These are phyloP conservation scores for Yamadazyma spencermartinsiae DNA, from an alignment of 1,139 yeast genomes.

Conservation along the genomic window DNA sequence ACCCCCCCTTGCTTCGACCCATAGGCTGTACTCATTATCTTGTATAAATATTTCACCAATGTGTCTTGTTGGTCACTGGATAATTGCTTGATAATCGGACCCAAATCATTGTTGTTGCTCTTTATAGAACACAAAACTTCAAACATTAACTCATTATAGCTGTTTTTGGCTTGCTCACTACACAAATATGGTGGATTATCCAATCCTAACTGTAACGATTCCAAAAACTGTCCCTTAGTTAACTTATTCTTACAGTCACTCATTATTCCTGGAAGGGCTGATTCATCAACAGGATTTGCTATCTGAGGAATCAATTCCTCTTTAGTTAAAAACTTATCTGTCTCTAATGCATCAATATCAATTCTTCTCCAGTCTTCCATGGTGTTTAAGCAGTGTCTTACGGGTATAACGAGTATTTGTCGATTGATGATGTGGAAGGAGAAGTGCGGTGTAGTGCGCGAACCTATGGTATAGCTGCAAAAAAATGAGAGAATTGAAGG, in stretches of 20 bases:
- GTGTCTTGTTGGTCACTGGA: slow-evolving; percentile 69
- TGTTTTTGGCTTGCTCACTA: slow-evolving; percentile 52
- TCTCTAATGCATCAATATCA: slow-evolving; percentile 88
- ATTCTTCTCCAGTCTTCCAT: slow-evolving; percentile 72
- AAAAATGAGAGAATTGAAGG: too few relatives aligned
- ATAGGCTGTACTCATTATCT: slow-evolving; percentile 74
- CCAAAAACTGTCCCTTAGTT: slow-evolving; percentile 69
- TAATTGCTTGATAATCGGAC: slow-evolving; percentile 58
- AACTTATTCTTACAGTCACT: slow-evolving; percentile 61
- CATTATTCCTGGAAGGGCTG: slow-evolving; percentile 56
- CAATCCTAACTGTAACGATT: slow-evolving; percentile 65
- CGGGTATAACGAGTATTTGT: too few relatives aligned
- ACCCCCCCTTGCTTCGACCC: slow-evolving; percentile 89
- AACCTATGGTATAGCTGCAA: background rate
- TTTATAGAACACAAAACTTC: slow-evolving; percentile 75
- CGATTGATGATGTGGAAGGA: background rate
- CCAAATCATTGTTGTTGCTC: slow-evolving; percentile 62
- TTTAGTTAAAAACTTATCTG: slow-evolving; percentile 66
- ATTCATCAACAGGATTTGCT: slow-evolving; percentile 36
- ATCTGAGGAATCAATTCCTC: slow-evolving; percentile 68
- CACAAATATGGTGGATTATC: slow-evolving; percentile 84
- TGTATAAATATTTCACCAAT: slow-evolving; percentile 81
- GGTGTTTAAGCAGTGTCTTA: too few relatives aligned
- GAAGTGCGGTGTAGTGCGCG: slow-evolving; percentile 1
- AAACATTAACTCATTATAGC: slow-evolving; percentile 58